Conservation (phyloP, 2,329 filamentous ascomycete species). For the Pyrenophora graminea region DNA sequence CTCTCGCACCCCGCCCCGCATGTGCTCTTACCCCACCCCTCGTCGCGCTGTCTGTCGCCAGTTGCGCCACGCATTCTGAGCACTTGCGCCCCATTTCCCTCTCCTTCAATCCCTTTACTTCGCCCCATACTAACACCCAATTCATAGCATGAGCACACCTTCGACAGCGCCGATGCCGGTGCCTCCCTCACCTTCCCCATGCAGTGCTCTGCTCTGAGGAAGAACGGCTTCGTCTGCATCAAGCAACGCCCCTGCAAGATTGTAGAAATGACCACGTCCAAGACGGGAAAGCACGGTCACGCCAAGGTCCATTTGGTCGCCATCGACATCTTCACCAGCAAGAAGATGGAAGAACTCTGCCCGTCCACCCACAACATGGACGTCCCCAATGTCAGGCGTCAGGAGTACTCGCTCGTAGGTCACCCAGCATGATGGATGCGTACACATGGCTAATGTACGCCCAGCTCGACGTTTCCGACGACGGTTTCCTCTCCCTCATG, state of each 20-base stretch:
- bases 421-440: neutral
- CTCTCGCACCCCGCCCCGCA: conserved; percentile 17
- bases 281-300: conserved; percentile 99
- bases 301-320: conserved; percentile 99
- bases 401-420: conserved; percentile 93
- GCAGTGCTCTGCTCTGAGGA: conserved; percentile 99
- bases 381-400: conserved; percentile 88
- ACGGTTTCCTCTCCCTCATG: conserved; percentile 95
- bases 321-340: conserved; percentile 98
- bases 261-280: conserved; percentile 99
- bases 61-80: conserved; percentile 35
- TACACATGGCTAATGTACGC: conserved; percentile 22
- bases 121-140: conserved; percentile 23
- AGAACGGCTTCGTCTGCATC: conserved; percentile 99
- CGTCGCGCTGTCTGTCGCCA: conserved; percentile 36
- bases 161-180: conserved; percentile 95
- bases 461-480: conserved; percentile 89
- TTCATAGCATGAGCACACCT: conserved; percentile 65
- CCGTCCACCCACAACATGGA: conserved; percentile 98
- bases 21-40: conserved; percentile 46
- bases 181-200: conserved; percentile 93
- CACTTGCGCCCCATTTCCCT: conserved; percentile 3
- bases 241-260: conserved; percentile 99
- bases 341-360: conserved; percentile 99
- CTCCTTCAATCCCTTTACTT: neutral